Percentiles rank a stretch among this genome's conserved stretches.
Evolutionary conservation across 768 basidiomycete genomes (phyloP).

Genomic region (Sarcodon sp.): DNA sequence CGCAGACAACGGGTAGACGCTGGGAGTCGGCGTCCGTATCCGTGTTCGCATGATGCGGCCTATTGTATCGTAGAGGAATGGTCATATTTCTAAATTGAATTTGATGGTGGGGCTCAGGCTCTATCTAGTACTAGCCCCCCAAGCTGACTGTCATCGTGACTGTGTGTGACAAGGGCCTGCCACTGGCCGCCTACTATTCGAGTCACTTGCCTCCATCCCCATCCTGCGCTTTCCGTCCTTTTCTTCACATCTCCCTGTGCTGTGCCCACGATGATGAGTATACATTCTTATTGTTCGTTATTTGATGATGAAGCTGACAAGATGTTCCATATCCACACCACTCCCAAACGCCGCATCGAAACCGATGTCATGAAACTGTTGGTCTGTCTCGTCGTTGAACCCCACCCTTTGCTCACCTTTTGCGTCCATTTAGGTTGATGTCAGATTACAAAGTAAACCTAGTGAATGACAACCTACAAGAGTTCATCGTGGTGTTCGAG

Average conservation of each 20-base stretch:
- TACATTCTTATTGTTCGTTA: neutral
- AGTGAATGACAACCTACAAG: constrained; percentile 97
- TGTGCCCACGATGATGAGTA: constrained; percentile 45
- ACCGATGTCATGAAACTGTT: constrained; percentile 99
- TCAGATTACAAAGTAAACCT: constrained; percentile 97
- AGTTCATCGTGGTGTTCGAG: constrained; percentile 94
- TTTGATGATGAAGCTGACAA: constrained; percentile 15
- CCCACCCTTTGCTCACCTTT: constrained; percentile 2
- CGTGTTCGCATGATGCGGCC: constrained; percentile 44
- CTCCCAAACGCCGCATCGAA: constrained; percentile 90
- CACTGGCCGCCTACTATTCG: neutral
- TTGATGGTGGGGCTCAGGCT: neutral
- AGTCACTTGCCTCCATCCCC: neutral
- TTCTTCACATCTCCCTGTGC: neutral
- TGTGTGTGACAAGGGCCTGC: neutral
- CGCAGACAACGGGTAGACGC: constrained; percentile 1
- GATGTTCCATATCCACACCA: constrained; percentile 32
- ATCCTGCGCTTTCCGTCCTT: neutral
- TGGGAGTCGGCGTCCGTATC: constrained; percentile 25
- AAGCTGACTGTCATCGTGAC: neutral
- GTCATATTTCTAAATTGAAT: constrained; percentile 23
- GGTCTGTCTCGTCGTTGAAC: constrained; percentile 11
- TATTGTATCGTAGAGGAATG: constrained; percentile 69
- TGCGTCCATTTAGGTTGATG: constrained; percentile 64
- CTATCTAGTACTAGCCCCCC: neutral